A percentile compares a stretch with the other conserved stretches of the same genome.
Evolutionary conservation across 2,329 filamentous ascomycete genomes (phyloP).

Genomic region (Coniella vitis): DNA sequence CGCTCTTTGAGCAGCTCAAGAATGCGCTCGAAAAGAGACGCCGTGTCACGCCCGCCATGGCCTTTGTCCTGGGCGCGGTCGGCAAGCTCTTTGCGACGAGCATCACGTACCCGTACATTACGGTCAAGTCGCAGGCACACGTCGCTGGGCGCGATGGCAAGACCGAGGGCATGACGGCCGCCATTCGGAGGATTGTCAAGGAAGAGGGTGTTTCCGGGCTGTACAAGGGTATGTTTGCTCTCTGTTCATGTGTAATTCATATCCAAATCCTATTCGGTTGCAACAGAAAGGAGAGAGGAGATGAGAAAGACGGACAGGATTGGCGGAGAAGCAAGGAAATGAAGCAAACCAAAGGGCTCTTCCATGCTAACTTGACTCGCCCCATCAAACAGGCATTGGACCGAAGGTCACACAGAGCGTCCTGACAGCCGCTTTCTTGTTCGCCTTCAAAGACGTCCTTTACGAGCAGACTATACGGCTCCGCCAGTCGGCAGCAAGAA

Average conservation of each 20-base stretch:
- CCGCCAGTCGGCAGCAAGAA: conserved; percentile 40
- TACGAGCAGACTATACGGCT: conserved; percentile 75
- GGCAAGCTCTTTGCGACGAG: conserved; percentile 91
- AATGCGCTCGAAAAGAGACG: conserved; percentile 66
- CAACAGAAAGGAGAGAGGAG: no score
- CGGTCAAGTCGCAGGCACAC: conserved; percentile 96
- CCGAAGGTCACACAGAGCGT: conserved; percentile 97
- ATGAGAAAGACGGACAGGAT: no score
- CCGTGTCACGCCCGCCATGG: conserved; percentile 72
- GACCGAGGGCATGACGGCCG: conserved; percentile 73
- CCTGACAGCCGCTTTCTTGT: conserved; percentile 89
- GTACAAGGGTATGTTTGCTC: conserved; percentile 68
- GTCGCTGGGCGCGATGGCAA: conserved; percentile 66
- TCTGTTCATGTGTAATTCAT: not conserved
- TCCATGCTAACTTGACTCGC: not conserved
- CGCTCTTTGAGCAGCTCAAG: conserved; percentile 97
- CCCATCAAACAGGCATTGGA: conserved; percentile 74
- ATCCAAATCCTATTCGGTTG: no score
- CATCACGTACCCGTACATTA: conserved; percentile 98
- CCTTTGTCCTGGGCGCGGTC: conserved; percentile 84
- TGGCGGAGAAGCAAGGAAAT: no score
- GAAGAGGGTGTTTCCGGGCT: conserved; percentile 90
- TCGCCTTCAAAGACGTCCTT: conserved; percentile 95
- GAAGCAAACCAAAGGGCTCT: no score
- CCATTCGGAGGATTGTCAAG: conserved; percentile 69